A percentile compares a stretch with the other conserved stretches of the same genome.
Conservation (phyloP, 192 early-diverging fungal genomes). For the Umbelopsis sp. region DNA sequence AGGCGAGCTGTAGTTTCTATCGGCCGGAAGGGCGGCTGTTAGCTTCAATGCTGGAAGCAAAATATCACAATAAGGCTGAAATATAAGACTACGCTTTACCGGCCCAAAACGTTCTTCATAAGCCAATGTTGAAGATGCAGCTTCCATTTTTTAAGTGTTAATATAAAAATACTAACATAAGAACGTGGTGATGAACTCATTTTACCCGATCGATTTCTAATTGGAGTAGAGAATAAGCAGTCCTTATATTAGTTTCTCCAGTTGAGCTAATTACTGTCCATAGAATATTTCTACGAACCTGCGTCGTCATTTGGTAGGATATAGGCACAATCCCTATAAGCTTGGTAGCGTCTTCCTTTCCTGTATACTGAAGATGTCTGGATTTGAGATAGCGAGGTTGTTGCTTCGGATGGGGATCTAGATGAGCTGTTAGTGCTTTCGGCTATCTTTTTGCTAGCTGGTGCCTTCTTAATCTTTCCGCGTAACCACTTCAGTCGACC, state of each 20-base stretch:
- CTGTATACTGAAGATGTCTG: not conserved
- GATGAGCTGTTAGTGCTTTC: not conserved
- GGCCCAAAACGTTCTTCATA: conserved; percentile 2
- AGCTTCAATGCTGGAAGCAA: not conserved
- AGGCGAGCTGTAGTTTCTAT: conserved; percentile 28
- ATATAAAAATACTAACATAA: not conserved
- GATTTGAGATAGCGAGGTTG: not conserved
- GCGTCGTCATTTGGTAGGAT: conserved; percentile 52
- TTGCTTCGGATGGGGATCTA: not conserved
- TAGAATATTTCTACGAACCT: conserved; percentile 17
- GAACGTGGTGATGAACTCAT: not conserved
- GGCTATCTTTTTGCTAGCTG: not conserved
- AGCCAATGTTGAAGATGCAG: conserved; percentile 1
- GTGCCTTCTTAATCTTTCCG: not conserved
- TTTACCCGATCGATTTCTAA: not conserved
- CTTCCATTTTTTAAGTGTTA: not conserved
- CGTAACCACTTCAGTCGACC: not conserved
- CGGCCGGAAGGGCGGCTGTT: no score
- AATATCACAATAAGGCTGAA: no score
- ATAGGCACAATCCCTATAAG: conserved; percentile 37
- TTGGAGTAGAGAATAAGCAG: not conserved
- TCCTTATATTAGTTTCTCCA: not conserved
- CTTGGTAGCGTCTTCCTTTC: conserved; percentile 40
- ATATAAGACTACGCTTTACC: conserved; percentile 13
- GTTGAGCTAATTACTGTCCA: not conserved